Percentiles rank a stretch among this genome's conserved stretches.
Evolutionary conservation across 305 asterid genomes (phyloP).

Genomic region (Ajuga reptans): DNA sequence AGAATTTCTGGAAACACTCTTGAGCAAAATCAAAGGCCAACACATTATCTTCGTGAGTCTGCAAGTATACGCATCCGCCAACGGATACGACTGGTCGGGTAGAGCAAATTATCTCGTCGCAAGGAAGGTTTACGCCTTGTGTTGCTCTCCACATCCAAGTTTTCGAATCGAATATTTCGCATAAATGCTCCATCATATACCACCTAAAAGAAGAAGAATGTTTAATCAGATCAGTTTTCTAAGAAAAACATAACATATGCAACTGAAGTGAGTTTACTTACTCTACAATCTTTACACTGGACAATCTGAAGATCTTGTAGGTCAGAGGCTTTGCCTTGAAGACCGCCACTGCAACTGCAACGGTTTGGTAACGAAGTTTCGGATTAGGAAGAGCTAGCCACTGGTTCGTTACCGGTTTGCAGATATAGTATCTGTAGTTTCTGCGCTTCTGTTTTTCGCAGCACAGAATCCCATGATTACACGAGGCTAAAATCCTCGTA

Average conservation of each 20-base stretch:
- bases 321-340: constrained; percentile 12
- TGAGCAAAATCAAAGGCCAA: neutral
- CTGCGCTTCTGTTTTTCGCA: neutral
- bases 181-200: neutral
- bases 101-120: neutral
- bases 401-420: constrained; percentile 28
- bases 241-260: too few relatives aligned
- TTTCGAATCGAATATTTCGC: constrained; percentile 22
- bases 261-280: too few relatives aligned
- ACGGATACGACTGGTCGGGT: neutral
- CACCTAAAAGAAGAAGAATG: neutral
- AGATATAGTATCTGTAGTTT: neutral
- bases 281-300: too few relatives aligned
- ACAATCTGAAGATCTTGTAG: neutral
- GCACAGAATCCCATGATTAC: constrained; percentile 26
- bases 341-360: constrained; percentile 5
- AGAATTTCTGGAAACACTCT: neutral
- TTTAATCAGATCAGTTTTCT: too few relatives aligned
- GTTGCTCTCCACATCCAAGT: constrained; percentile 20
- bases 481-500: constrained; percentile 23
- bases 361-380: neutral
- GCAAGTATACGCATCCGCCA: neutral
- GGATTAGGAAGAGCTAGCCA: constrained; percentile 30
- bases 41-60: neutral
- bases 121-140: neutral